Percentiles rank a stretch among this genome's conserved stretches.
Conservation (phyloP, 306 rosid species). For the Macrotyloma uniflorum region DNA sequence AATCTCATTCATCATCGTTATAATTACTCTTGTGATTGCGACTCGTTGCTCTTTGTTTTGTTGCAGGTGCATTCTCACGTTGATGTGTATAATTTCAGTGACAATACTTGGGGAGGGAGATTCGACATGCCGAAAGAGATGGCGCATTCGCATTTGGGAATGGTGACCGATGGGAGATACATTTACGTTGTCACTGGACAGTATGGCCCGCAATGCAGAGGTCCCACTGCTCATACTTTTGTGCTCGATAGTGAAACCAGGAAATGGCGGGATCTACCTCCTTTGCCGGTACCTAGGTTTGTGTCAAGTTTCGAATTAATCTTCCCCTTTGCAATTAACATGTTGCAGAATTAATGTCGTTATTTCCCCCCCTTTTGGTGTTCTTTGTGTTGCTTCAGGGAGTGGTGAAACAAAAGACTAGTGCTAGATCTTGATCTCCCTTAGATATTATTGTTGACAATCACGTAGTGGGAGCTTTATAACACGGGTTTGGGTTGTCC, state of each 20-base stretch:
- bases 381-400: not conserved
- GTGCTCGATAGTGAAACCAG: conserved; percentile 78
- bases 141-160: conserved; percentile 96
- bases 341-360: not conserved
- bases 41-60: not conserved
- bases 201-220: conserved; percentile 94
- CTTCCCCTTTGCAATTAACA: conserved; percentile 22
- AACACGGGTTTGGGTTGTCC: not conserved
- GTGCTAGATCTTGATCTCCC: conserved; percentile 16
- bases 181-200: conserved; percentile 84
- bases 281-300: conserved; percentile 86
- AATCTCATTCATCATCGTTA: not conserved
- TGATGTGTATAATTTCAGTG: conserved; percentile 76
- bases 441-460: not conserved
- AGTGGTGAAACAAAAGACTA: conserved; percentile 13
- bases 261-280: conserved; percentile 75
- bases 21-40: not conserved
- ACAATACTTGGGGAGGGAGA: conserved; percentile 73
- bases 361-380: not conserved
- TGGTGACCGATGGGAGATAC: conserved; percentile 85
- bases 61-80: conserved; percentile 90
- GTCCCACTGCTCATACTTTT: conserved; percentile 77
- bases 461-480: not conserved
- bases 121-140: conserved; percentile 96
- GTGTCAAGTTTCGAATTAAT: conserved; percentile 21